phyloP scores from a whole-genome alignment of 257 asterid species.

The Avicennia marina region DNA sequence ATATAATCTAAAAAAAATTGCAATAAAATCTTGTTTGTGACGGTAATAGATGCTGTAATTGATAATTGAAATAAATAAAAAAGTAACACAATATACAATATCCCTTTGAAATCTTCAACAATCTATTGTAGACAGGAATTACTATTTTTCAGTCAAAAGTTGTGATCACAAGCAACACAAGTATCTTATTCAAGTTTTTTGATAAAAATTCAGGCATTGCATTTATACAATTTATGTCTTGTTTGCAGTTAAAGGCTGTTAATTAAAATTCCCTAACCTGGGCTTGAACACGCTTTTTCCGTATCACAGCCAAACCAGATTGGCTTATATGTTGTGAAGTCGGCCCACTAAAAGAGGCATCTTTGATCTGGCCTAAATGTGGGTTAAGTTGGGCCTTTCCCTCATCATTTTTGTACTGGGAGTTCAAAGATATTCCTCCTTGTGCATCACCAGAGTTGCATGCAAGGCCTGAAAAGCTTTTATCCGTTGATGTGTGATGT shows the following conservation, averaged over 20 bases:
- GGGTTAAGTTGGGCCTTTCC: constrained; percentile 33
- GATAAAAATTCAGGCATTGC: too few species aligned
- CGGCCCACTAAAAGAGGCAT: constrained; percentile 41
- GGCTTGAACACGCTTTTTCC: constrained; percentile 72
- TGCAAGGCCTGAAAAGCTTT: constrained; percentile 37
- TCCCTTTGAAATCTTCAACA: too few species aligned
- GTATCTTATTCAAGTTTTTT: too few species aligned
- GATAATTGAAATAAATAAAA: too few species aligned
- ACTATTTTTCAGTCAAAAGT: too few species aligned
- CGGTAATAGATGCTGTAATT: too few species aligned
- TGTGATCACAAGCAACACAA: too few species aligned
- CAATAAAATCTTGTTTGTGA: too few species aligned
- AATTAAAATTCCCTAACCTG: constrained; percentile 47
- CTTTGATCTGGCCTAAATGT: constrained; percentile 43
- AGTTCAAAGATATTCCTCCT: constrained; percentile 37
- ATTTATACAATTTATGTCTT: not conserved
- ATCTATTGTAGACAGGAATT: too few species aligned
- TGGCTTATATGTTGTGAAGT: constrained; percentile 57
- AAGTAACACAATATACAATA: too few species aligned
- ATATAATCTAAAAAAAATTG: too few species aligned
- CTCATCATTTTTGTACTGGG: constrained; percentile 43
- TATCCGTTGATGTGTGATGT: constrained; percentile 41
- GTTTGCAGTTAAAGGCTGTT: constrained; percentile 1
- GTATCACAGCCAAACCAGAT: constrained; percentile 55
- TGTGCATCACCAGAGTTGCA: constrained; percentile 47